These are phyloP conservation scores for Beauveria sp. DNA, from an alignment of 2,329 filamentous ascomycete species.

Conservation along the genomic window DNA sequence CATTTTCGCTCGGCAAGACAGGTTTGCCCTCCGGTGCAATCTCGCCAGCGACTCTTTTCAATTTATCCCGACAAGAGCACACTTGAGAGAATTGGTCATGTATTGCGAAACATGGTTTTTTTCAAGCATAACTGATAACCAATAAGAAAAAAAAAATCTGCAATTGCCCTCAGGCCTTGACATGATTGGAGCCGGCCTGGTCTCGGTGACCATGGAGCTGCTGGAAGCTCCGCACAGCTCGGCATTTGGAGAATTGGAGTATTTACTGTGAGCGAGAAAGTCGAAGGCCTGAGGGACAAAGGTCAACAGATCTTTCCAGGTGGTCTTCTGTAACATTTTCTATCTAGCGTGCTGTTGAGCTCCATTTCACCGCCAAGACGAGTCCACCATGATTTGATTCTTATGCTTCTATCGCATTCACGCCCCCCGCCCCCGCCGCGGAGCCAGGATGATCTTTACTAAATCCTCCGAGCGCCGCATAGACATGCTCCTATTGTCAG, in stretches of 20 bases:
- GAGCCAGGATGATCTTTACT: not conserved
- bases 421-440: not conserved
- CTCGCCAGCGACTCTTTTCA: not conserved
- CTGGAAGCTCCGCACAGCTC: not conserved
- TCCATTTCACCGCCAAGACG: too few relatives aligned
- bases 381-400: not conserved
- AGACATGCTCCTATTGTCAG: not conserved
- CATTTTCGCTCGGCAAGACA: not conserved
- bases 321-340: too few relatives aligned
- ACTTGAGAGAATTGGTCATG: not conserved
- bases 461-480: not conserved
- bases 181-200: not conserved
- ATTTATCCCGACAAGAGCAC: not conserved
- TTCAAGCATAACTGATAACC: not conserved
- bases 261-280: not conserved
- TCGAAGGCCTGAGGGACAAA: not conserved
- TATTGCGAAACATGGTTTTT: not conserved
- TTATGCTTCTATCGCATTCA: constrained; percentile 8
- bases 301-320: not conserved
- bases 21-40: not conserved
- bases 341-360: too few relatives aligned
- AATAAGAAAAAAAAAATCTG: too few relatives aligned
- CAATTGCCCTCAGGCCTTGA: not conserved
- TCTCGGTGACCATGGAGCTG: not conserved
- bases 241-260: not conserved